Base-by-base conservation (phyloP, 768 basidiomycete species). In the Termitomyces titanicus region DNA sequence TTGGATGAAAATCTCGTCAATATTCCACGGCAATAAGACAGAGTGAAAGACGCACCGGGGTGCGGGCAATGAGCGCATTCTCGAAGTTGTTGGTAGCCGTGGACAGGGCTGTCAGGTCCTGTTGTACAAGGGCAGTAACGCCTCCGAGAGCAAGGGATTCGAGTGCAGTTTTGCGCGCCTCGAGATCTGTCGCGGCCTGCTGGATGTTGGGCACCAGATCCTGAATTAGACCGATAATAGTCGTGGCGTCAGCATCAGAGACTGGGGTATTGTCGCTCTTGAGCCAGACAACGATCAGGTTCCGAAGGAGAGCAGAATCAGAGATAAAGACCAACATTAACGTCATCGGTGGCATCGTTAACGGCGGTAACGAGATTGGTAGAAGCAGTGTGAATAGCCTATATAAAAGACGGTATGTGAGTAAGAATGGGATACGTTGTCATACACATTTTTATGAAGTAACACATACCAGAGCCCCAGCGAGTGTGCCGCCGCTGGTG, bases 301-400 rank as follows among this genome's bases (percentile, higher is more conserved):
- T 38, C 46, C 18, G n/a, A 39, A 13, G 2, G 20, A 22, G 44
- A 13, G 29, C 29, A 22, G 38, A 10, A 12, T 7, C 15, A 24
- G 39, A 20, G 35, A 22, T 25, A 15, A 22, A 2, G 22, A 62
- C 63, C 10, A 37, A 69, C 70, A 11, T 59, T 55, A 3, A 63
- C 64, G 43, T 72, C 72, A 8, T 61, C 53, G 11, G 69, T 69
- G 4, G 62, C 68, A 5, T 56, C 52, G 50, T 68, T 57, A 18
- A 72, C 40, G 5, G 66, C 39, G n/a, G 60, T 59, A 13, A 54
- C 57, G 11, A 70, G 54, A 31, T 35, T 61, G 6, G 50, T 61
- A 3, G 71, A 63, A 46, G 56, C 61, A 11, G 47, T 69, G 62
- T 73, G 73, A 57, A 74, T 70, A 3, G 57, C 52, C 72, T 74